Evolutionary conservation across 2,329 filamentous ascomycete species (phyloP).

Genomic region (Botrytis tulipae): DNA sequence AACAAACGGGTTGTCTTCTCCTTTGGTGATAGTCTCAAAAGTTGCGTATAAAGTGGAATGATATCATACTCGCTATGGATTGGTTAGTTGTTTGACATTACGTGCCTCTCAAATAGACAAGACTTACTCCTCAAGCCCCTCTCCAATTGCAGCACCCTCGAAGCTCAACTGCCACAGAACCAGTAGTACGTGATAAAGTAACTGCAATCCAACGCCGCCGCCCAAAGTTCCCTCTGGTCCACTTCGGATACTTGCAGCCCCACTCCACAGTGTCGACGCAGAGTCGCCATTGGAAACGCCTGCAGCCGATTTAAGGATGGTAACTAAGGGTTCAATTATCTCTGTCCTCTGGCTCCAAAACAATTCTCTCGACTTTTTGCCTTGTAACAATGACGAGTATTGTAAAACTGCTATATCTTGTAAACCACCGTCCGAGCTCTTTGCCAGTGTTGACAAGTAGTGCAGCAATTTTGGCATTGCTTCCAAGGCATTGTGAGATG

Average conservation of each 20-base stretch:
- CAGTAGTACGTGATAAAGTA: constrained; percentile 90
- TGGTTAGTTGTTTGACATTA: constrained; percentile 33
- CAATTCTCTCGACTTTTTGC: constrained; percentile 68
- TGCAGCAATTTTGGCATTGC: constrained; percentile 79
- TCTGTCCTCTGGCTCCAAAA: constrained; percentile 92
- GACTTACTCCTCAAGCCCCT: constrained; percentile 80
- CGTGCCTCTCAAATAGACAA: not conserved
- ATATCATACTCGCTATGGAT: constrained; percentile 82
- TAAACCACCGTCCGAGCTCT: constrained; percentile 81
- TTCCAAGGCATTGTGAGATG: constrained; percentile 59
- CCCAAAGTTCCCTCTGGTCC: constrained; percentile 64
- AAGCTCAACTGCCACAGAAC: constrained; percentile 98
- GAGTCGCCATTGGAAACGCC: constrained; percentile 66
- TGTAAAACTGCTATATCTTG: constrained; percentile 95
- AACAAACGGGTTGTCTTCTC: constrained; percentile 95
- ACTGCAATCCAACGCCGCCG: constrained; percentile 84
- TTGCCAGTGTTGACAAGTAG: constrained; percentile 81
- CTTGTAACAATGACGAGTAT: constrained; percentile 81
- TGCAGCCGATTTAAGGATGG: constrained; percentile 77
- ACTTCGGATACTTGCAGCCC: constrained; percentile 51
- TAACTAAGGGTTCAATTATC: constrained; percentile 77
- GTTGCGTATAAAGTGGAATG: constrained; percentile 84
- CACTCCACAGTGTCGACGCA: constrained; percentile 61
- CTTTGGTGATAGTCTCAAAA: constrained; percentile 89
- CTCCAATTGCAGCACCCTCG: constrained; percentile 70